A percentile compares a stretch with the other conserved stretches of the same genome.
phyloP scores from a whole-genome alignment of 805 yeast species.

The Saccharomycopsis sp. region DNA sequence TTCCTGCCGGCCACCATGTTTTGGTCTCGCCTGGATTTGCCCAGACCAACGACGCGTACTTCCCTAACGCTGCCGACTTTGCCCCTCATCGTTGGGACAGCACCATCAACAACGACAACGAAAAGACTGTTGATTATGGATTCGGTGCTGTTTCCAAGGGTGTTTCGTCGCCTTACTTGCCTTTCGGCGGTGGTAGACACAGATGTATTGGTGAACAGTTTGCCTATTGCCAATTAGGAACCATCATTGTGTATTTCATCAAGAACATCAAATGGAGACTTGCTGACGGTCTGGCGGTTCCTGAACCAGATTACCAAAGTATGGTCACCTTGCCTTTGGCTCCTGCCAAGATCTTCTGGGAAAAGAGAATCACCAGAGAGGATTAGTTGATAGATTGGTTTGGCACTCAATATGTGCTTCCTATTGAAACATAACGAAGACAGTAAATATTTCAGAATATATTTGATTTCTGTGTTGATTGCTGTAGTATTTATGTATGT shows the following conservation, averaged over 20 bases:
- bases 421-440: too few species aligned
- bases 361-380: slow-evolving; percentile 43
- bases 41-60: slow-evolving; percentile 66
- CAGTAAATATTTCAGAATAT: too few species aligned
- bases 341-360: slow-evolving; percentile 71
- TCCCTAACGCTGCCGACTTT: slow-evolving; percentile 67
- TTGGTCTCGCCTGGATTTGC: slow-evolving; percentile 93
- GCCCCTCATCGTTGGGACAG: slow-evolving; percentile 87
- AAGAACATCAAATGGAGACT: slow-evolving; percentile 73
- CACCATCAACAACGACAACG: slow-evolving; percentile 27
- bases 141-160: slow-evolving; percentile 95
- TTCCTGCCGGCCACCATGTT: slow-evolving; percentile 86
- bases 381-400: slow-evolving; percentile 6
- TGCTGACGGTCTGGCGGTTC: slow-evolving; percentile 48
- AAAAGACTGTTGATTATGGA: slow-evolving; percentile 75
- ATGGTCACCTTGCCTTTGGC: slow-evolving; percentile 89
- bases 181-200: slow-evolving; percentile 99
- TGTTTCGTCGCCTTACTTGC: slow-evolving; percentile 90
- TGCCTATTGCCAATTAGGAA: slow-evolving; percentile 89
- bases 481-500: too few species aligned
- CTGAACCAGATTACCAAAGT: slow-evolving; percentile 70
- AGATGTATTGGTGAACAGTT: slow-evolving; percentile 99
- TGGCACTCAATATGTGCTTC: too few species aligned
- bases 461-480: too few species aligned
- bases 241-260: slow-evolving; percentile 67